A percentile compares a stretch with the other conserved stretches of the same genome.
Evolutionary conservation across 2,329 filamentous ascomycete species (phyloP).

Genomic region (Phialemonium atrogriseum): DNA sequence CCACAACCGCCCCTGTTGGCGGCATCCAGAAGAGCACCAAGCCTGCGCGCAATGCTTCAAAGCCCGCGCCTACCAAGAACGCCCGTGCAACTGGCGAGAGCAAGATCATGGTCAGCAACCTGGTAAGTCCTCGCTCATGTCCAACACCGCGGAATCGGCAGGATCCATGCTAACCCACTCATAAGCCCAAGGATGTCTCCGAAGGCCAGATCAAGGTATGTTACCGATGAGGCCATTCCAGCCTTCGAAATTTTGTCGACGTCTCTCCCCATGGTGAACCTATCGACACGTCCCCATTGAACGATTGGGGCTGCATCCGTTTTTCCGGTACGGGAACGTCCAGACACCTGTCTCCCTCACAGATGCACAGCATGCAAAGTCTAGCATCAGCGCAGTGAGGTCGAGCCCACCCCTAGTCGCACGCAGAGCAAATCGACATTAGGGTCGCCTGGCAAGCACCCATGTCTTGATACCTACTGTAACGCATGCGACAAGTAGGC

Average conservation of each 20-base stretch:
- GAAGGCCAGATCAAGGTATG: constrained; percentile 99
- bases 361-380: no score
- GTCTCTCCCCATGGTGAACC: constrained; percentile 29
- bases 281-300: constrained; percentile 14
- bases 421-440: no score
- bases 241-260: constrained; percentile 66
- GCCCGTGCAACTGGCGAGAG: constrained; percentile 61
- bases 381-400: no score
- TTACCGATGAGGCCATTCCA: constrained; percentile 72
- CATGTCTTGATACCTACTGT: constrained; percentile 5
- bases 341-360: no score
- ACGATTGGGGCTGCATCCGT: no score
- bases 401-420: no score
- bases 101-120: constrained; percentile 97
- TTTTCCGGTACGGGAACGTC: no score
- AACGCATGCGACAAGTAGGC: no score
- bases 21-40: constrained; percentile 76
- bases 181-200: constrained; percentile 87
- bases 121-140: constrained; percentile 55
- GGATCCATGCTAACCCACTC: constrained; percentile 34
- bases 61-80: constrained; percentile 57
- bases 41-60: constrained; percentile 48
- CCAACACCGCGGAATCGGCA: not conserved
- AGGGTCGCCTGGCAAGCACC: constrained; percentile 20
- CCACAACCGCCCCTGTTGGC: constrained; percentile 64